phyloP scores from a whole-genome alignment of 306 rosid genomes.

The Lathyrus aphaca region DNA sequence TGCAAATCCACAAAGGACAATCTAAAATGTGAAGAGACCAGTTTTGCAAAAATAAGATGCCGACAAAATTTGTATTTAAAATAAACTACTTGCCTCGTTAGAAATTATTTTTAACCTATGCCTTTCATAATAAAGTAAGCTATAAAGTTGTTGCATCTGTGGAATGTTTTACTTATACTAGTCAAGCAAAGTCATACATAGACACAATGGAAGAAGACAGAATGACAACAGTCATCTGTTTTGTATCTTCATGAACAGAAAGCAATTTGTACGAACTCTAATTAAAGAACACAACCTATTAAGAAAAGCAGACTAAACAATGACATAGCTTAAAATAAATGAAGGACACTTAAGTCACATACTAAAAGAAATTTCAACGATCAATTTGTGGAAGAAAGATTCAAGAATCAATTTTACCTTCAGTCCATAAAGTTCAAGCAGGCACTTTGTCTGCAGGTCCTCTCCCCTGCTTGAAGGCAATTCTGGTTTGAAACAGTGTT shows the following conservation, averaged over 20 bases:
- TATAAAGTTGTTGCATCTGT: conserved; percentile 18
- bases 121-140: conserved; percentile 30
- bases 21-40: not conserved
- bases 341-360: conserved; percentile 19
- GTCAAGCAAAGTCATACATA: conserved; percentile 27
- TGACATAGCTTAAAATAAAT: not conserved
- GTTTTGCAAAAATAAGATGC: not conserved
- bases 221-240: conserved; percentile 19
- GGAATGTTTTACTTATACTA: conserved; percentile 21
- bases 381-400: conserved; percentile 29
- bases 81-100: conserved; percentile 33
- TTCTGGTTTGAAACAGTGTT: conserved; percentile 59
- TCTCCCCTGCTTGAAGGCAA: conserved; percentile 97
- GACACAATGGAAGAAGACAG: conserved; percentile 6
- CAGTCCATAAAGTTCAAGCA: conserved; percentile 90
- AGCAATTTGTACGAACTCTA: conserved; percentile 20
- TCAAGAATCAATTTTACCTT: conserved; percentile 71
- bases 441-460: conserved; percentile 91
- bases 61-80: conserved; percentile 1
- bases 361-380: conserved; percentile 19
- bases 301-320: not conserved
- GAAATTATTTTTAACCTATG: conserved; percentile 31
- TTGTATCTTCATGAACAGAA: conserved; percentile 22
- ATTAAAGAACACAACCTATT: conserved; percentile 18
- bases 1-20: not conserved